Base-by-base conservation (phyloP, 257 asterid genomes). In the Solanum okadae region DNA sequence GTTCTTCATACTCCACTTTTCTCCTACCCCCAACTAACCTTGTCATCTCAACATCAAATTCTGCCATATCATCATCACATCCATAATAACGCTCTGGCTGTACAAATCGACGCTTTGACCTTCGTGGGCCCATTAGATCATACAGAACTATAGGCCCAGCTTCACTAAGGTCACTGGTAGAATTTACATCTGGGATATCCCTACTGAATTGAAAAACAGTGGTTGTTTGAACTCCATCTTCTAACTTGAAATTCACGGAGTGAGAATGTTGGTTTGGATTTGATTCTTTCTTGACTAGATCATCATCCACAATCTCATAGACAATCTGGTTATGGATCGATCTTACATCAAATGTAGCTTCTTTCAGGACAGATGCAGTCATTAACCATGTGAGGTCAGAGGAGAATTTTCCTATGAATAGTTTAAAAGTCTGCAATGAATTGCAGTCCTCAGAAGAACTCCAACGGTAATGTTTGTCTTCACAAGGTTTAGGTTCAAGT, bases 31-130 rank as follows among this genome's bases (percentile, higher is more conserved):
- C 98, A 25, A 97, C 98, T 77, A 97, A 87, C 68, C 98, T 92
- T 67, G 94, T 91, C 86, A 93, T 91, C 86, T 94, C 99, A 23
- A 94, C 72, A 83, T 97, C 99, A 59, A 91, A 95, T 87, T 94
- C 95, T 6, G 94, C 91, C 83, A 90, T 87, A 79, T 91, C 89
- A 65, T 92, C 89, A 84, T 95, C 99, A 68, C 95, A 90, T 2
- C 91, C 99, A 81, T 94, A 75, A 73, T 92, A 97, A 31, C 99
- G 98, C 10, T 95, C 98, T 11, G 99, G 99, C 77, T 92, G 92
- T 29, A 93, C 88, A 83, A 88, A 90, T 35, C 97, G 88, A 29
- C 99, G 96, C 86, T 94, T 96, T 20, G 99, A 97, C 89, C 99
- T 92, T 61, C 99, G 91, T 86, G 96, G 72, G 35, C 93, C 95